These are phyloP conservation scores for Adansonia madagascariensis DNA, from an alignment of 441 rosid genomes.

Conservation along the genomic window DNA sequence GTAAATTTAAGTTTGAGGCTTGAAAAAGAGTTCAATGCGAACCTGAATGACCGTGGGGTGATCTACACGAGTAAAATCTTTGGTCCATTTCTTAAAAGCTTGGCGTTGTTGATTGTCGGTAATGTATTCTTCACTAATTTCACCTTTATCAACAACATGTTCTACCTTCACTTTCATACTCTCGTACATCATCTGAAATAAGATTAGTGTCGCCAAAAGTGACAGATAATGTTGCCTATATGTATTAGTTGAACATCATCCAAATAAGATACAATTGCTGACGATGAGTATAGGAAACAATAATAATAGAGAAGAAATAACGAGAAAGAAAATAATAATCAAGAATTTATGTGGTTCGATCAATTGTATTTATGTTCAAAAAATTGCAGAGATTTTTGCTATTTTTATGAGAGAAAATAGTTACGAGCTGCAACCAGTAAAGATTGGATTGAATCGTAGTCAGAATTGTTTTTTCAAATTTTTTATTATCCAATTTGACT, in stretches of 20 bases:
- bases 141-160: slow-evolving; percentile 49
- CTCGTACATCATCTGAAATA: slow-evolving; percentile 52
- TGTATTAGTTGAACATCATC: neutral
- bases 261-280: too few relatives aligned
- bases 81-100: slow-evolving; percentile 51
- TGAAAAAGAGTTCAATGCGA: neutral
- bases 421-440: too few relatives aligned
- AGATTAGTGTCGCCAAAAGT: neutral
- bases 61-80: slow-evolving; percentile 49
- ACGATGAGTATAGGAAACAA: too few relatives aligned
- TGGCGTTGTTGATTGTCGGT: slow-evolving; percentile 28
- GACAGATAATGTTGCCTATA: too few relatives aligned
- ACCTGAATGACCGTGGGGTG: slow-evolving; percentile 75
- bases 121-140: slow-evolving; percentile 41
- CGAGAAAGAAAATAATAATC: too few relatives aligned
- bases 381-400: too few relatives aligned
- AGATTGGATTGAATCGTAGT: too few relatives aligned
- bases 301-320: too few relatives aligned
- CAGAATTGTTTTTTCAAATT: too few relatives aligned
- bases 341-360: neutral
- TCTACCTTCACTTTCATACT: slow-evolving; percentile 64
- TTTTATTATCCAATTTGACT: too few relatives aligned
- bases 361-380: too few relatives aligned
- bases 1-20: neutral
- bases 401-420: too few relatives aligned